A percentile compares a stretch with the other conserved stretches of the same genome.
These are phyloP conservation scores for Ogataea angusta DNA, from an alignment of 805 yeast species.

Conservation along the genomic window DNA sequence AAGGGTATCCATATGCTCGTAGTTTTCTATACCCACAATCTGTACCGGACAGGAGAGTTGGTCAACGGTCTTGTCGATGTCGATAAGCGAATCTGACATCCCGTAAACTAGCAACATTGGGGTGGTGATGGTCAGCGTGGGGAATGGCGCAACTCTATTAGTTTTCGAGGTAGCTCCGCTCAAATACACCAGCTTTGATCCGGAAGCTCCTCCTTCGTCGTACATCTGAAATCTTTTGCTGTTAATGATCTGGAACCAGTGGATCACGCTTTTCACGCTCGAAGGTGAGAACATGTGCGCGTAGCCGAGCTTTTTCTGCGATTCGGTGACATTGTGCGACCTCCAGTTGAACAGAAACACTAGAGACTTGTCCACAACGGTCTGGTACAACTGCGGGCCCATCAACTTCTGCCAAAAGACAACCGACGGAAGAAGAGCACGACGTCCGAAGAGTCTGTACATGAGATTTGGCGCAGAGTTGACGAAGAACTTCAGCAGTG, in stretches of 20 bases:
- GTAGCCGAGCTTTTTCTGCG: constrained; percentile 46
- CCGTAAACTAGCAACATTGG: constrained; percentile 85
- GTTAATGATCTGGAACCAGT: constrained; percentile 47
- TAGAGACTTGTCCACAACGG: constrained; percentile 44
- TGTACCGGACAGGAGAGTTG: constrained; percentile 54
- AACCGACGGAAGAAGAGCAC: constrained; percentile 73
- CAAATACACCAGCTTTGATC: constrained; percentile 29
- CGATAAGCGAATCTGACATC: constrained; percentile 76
- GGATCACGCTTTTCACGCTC: constrained; percentile 52
- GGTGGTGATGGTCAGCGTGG: constrained; percentile 62
- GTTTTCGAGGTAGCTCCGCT: constrained; percentile 30
- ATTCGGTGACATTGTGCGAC: constrained; percentile 38
- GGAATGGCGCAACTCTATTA: constrained; percentile 54
- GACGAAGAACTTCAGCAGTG: constrained; percentile 46
- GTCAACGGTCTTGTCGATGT: constrained; percentile 67
- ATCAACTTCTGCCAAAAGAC: constrained; percentile 51
- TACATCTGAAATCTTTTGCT: constrained; percentile 51
- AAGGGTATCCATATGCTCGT: constrained; percentile 86
- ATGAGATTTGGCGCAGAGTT: constrained; percentile 73
- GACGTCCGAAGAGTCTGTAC: constrained; percentile 68
- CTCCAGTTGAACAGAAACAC: constrained; percentile 48
- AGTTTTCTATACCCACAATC: constrained; percentile 51
- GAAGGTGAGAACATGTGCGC: constrained; percentile 54
- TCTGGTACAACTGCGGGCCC: constrained; percentile 48
- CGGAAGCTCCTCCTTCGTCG: constrained; percentile 39